These are phyloP conservation scores for Austroboletus novae-zelandiae DNA, from an alignment of 1,284 basidiomycete genomes.

Conservation along the genomic window DNA sequence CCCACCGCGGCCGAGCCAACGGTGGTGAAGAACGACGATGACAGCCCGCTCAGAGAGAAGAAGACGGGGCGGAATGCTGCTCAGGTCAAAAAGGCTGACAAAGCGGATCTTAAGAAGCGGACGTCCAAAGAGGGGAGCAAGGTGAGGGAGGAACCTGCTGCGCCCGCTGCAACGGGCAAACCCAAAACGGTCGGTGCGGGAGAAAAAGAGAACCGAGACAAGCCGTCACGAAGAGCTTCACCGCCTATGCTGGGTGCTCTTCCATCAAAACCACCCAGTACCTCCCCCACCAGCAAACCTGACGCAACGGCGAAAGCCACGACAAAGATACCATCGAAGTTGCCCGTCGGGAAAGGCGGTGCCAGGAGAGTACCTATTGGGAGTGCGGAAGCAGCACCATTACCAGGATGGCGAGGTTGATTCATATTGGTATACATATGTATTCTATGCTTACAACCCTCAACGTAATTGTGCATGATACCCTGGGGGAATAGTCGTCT, in stretches of 20 bases:
- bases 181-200: slow-evolving; percentile 26
- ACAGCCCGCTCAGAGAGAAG: slow-evolving; percentile 45
- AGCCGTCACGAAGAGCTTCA: slow-evolving; percentile 22
- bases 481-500: neutral
- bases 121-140: slow-evolving; percentile 45
- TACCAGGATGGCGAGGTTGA: slow-evolving; percentile 34
- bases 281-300: slow-evolving; percentile 13
- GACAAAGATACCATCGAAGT: slow-evolving; percentile 22
- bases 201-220: slow-evolving; percentile 35
- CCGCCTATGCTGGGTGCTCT: slow-evolving; percentile 9
- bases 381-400: slow-evolving; percentile 53
- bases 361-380: slow-evolving; percentile 56
- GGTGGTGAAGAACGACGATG: slow-evolving; percentile 14
- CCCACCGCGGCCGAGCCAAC: neutral
- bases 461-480: slow-evolving; percentile 27
- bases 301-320: slow-evolving; percentile 16
- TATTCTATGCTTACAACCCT: slow-evolving; percentile 13
- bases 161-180: slow-evolving; percentile 13
- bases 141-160: slow-evolving; percentile 23
- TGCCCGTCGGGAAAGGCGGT: slow-evolving; percentile 38
- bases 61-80: slow-evolving; percentile 32
- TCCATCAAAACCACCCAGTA: slow-evolving; percentile 17
- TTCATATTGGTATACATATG: slow-evolving; percentile 23
- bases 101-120: slow-evolving; percentile 28
- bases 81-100: slow-evolving; percentile 17